Evolutionary conservation across 2,329 filamentous ascomycete species (phyloP).

Genomic region (Gnomoniopsis smithogilvyi): DNA sequence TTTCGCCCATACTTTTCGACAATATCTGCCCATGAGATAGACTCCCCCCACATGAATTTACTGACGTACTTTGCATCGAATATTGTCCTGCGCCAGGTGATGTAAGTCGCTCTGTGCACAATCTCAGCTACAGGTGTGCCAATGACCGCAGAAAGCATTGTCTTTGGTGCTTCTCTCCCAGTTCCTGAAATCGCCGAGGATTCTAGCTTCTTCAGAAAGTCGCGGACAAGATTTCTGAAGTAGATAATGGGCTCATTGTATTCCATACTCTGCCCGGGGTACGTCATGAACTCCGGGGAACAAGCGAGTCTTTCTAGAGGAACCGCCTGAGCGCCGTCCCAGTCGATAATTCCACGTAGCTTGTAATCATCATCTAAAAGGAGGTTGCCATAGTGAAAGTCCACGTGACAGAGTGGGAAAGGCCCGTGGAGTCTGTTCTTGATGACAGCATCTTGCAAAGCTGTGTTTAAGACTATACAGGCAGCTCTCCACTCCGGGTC

Average conservation of each 20-base stretch:
- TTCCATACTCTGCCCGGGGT: not conserved
- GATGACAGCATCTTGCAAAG: not conserved
- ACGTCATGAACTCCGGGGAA: not conserved
- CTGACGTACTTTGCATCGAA: not conserved
- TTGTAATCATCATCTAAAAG: conserved; percentile 40
- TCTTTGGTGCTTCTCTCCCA: not conserved
- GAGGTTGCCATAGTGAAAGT: conserved; percentile 36
- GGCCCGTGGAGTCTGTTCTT: conserved; percentile 24
- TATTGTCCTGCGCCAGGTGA: not conserved
- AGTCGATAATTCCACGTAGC: conserved; percentile 33
- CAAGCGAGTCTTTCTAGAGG: conserved; percentile 15
- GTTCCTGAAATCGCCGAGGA: not conserved
- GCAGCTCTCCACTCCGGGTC: not conserved
- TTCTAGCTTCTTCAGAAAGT: not conserved
- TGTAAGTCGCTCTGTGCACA: not conserved
- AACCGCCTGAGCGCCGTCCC: conserved; percentile 30
- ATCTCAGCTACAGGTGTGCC: not conserved
- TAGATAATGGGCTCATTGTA: not conserved
- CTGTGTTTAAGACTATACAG: not conserved
- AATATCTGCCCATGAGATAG: not conserved
- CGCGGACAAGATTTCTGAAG: not conserved
- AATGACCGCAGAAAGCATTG: not conserved
- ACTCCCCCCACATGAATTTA: not conserved
- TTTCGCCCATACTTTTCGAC: not conserved
- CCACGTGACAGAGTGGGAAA: conserved; percentile 33